Evolutionary conservation across 192 early-diverging fungal species (phyloP), one percentile per base, ranked within the genome.

Genomic region (Blastocladiella britannica): DNA sequence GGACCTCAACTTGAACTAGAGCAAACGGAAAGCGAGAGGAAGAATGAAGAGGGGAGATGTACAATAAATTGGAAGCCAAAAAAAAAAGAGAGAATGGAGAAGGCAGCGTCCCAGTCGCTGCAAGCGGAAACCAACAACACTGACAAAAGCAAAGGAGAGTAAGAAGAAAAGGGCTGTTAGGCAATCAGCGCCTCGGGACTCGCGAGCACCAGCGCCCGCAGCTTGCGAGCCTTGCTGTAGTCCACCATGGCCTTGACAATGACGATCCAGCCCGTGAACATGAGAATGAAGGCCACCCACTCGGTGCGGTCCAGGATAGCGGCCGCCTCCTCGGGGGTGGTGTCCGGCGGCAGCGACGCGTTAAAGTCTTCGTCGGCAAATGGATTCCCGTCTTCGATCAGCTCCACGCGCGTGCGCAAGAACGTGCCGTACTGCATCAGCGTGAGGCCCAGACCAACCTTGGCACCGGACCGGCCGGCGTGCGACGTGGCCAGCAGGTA

Each of bases 401-500:
- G 43, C 52, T 27, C 56, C 58, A 72, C 63, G 57, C 79, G 72
- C 37, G 71, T 75, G 61, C 76, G 77, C 61, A 83, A 74, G 68
- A 82, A 76, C 57, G 81, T 71, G 9, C 85, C 85, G 74, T 82
- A 79, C 61, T 82, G 81, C 59, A 90, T 73, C 60, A 90, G 74
- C 25, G 84, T 83, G 55, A 90, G 69, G 8, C 87, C 87, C n/a
- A 87, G 72, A 8, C 25, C 25, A 4, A 5, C n/a, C 27, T 27
- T 28, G 25, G 26, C 9, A 1, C n/a, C 59, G 60, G 70, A 70
- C 69, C 79, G 85, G 47, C 87, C 88, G 7, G 89, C 85, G 65
- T 96, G 89, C 47, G 81, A 83, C 29, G 86, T 89, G 53, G 90
- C 87, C 58, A 96, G 64, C 60, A 96, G 65, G 60, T 87, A 86